Evolutionary conservation across 1,284 basidiomycete genomes (phyloP).

Genomic region (Ustilago esculenta): DNA sequence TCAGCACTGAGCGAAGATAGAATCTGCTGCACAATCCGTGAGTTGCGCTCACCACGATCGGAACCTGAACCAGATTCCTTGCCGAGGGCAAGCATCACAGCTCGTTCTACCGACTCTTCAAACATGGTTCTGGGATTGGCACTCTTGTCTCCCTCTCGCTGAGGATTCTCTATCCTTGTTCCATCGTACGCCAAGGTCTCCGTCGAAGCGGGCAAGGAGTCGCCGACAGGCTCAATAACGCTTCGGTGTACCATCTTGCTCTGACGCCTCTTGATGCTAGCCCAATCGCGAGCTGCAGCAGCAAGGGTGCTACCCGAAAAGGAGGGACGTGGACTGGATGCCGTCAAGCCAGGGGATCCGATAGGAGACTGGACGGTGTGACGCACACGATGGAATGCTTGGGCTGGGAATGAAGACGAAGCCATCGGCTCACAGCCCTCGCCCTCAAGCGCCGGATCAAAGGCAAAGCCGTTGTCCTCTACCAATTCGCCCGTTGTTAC

Average conservation of each 20-base stretch:
- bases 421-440: constrained; percentile 11
- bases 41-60: constrained; percentile 16
- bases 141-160: not conserved
- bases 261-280: constrained; percentile 29
- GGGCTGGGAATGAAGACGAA: not conserved
- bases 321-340: constrained; percentile 24
- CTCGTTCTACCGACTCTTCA: constrained; percentile 34
- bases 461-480: constrained; percentile 7
- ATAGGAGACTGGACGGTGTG: not conserved
- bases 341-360: constrained; percentile 1
- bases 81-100: constrained; percentile 26
- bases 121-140: constrained; percentile 1
- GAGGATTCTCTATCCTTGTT: not conserved
- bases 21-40: constrained; percentile 31
- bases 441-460: constrained; percentile 29
- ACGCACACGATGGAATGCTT: not conserved
- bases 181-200: not conserved
- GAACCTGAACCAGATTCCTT: constrained; percentile 7
- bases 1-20: constrained; percentile 22
- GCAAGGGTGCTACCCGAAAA: constrained; percentile 45
- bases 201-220: not conserved
- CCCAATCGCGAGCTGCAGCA: constrained; percentile 45
- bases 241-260: constrained; percentile 3
- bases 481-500: not conserved
- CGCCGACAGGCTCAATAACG: constrained; percentile 2